A percentile compares a stretch with the other conserved stretches of the same genome.
Conservation (phyloP, 2,329 filamentous ascomycete genomes). For the Colletotrichum sp. region DNA sequence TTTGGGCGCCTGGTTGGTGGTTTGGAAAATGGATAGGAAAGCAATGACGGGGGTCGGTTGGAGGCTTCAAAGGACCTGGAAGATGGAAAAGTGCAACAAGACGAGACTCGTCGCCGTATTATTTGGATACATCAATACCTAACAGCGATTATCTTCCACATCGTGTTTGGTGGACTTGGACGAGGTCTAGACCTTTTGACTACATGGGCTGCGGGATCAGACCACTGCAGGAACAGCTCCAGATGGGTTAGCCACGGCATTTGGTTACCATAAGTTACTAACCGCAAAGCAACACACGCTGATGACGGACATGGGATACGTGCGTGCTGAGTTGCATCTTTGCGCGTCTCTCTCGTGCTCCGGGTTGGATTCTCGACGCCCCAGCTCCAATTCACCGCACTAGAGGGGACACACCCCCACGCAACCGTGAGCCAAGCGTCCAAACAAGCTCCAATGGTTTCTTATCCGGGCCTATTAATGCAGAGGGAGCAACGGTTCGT, state of each 20-base stretch:
- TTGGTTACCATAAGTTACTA: not conserved
- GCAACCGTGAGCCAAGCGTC: not conserved
- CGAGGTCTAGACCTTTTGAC: not conserved
- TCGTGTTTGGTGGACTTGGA: not conserved
- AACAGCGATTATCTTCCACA: slow-evolving; percentile 16
- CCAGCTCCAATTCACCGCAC: not conserved
- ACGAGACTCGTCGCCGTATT: slow-evolving; percentile 16
- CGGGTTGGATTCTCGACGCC: not conserved
- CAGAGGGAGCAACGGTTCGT: slow-evolving; percentile 14
- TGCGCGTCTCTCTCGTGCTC: not conserved
- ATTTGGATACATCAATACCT: slow-evolving; percentile 22
- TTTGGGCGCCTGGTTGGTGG: slow-evolving; percentile 13
- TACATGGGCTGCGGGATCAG: not conserved
- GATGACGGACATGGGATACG: not conserved
- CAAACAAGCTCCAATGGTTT: slow-evolving; percentile 14
- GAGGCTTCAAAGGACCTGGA: slow-evolving; percentile 4
- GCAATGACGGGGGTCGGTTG: slow-evolving; percentile 2
- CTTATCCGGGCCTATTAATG: slow-evolving; percentile 14
- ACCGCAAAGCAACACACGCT: not conserved
- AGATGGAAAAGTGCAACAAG: slow-evolving; percentile 12
- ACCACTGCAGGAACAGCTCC: not conserved
- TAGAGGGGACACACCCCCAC: not conserved
- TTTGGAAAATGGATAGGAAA: slow-evolving; percentile 17
- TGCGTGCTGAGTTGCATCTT: not conserved
- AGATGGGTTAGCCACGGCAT: not conserved